Base-by-base conservation (phyloP, 352 stramenopile genomes). In the Phytophthora sp. region DNA sequence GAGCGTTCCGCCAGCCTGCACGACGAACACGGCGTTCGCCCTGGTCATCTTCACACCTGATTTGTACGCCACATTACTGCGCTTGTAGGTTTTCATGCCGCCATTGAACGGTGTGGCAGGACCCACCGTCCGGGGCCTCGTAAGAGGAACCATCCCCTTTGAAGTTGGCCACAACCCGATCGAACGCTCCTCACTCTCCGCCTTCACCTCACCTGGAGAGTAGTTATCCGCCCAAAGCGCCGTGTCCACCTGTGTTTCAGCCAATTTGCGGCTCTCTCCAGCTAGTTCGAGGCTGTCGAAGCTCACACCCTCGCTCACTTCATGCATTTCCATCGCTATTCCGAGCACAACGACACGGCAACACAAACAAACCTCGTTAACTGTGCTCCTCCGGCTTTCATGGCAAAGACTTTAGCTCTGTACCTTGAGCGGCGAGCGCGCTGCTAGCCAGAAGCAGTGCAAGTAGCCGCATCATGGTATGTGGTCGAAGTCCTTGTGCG, bases 81-180 rank as follows among this genome's bases (percentile, higher is more conserved):
- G 80, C 41, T 87, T 78, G 61, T 69, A 91, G 6, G 64, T 79
- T 46, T 88, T 86, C 74, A 88, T 86, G 9, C 67, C 80, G 4
- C 82, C 80, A 31, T 91, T 71, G 44, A 89, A 91, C 4, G 78
- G 72, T 26, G 76, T 58, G 15, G 68, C 65, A 45, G 11, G 71
- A 29, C 49, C 81, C 35, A 61, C 79, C 24, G 13, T 77, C 38
- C 12, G 69, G 23, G 18, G 78, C 42, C 8, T 52, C 0, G 55
- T 67, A 29, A 86, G 63, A 13, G 61, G 58, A 20, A 85, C 80
- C 7, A 69, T 79, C 5, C 73, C 80, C 2, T 49, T 72, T 0
- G 76, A 77, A 1, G 57, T 71, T 9, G 82, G 82, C 82, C 82
- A 91, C 24, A 55, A 15, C 3, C 55, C 47, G 4, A 23, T 36